phyloP scores from a whole-genome alignment of 2,329 filamentous ascomycete genomes.

The Falciphora oryzae region DNA sequence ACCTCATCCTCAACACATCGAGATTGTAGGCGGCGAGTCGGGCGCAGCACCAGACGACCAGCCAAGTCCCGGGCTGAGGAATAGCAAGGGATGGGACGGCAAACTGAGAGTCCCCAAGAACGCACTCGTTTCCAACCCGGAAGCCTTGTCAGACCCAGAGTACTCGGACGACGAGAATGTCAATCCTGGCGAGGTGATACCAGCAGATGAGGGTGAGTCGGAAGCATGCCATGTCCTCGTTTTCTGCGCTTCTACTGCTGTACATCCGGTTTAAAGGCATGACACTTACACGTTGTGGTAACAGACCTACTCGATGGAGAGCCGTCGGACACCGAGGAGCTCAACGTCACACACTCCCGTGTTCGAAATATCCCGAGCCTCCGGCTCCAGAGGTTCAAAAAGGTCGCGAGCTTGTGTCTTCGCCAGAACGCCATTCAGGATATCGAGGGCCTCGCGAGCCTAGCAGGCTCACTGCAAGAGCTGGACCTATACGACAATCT shows the following conservation, averaged over 20 bases:
- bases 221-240: not conserved
- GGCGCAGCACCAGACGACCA: constrained; percentile 23
- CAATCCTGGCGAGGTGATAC: constrained; percentile 66
- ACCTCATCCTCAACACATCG: not conserved
- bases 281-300: constrained; percentile 8
- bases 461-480: constrained; percentile 67
- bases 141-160: constrained; percentile 77
- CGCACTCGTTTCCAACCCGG: constrained; percentile 66
- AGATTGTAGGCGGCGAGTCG: not conserved
- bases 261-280: not conserved
- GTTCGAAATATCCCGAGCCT: constrained; percentile 73
- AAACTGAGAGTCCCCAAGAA: constrained; percentile 71
- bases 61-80: constrained; percentile 42
- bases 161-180: constrained; percentile 70
- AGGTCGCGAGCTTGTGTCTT: constrained; percentile 73
- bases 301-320: constrained; percentile 58
- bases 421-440: constrained; percentile 85
- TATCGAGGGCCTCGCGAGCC: constrained; percentile 65
- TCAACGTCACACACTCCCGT: constrained; percentile 85
- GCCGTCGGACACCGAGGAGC: constrained; percentile 62
- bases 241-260: not conserved
- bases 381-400: constrained; percentile 75
- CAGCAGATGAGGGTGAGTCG: constrained; percentile 69
- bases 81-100: constrained; percentile 75
- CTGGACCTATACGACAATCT: constrained; percentile 97